Evolutionary conservation across 345 rosid genomes (phyloP).

Genomic region (Physaria fendleri): DNA sequence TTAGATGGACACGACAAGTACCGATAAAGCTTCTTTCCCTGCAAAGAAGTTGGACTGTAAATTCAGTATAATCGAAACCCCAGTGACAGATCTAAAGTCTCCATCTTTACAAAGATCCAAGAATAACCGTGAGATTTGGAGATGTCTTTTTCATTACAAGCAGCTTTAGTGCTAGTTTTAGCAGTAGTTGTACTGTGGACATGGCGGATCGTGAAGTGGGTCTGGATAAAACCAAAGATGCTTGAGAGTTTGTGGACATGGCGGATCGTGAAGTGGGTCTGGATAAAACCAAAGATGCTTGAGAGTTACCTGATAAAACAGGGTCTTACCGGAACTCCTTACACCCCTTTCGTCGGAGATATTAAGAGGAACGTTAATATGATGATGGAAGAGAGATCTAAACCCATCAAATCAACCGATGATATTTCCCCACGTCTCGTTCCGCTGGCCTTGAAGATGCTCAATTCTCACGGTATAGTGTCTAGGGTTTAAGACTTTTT

Average conservation of each 20-base stretch:
- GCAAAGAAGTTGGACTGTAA: conserved; percentile 9
- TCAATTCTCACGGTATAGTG: conserved; percentile 33
- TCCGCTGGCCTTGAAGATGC: conserved; percentile 30
- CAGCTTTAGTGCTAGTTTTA: neutral
- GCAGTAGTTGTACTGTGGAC: conserved; percentile 14
- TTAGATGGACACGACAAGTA: conserved; percentile 8
- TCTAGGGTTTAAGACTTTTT: neutral
- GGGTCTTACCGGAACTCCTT: conserved; percentile 42
- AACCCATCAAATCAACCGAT: conserved; percentile 30
- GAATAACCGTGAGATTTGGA: neutral
- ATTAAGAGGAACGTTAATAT: conserved; percentile 18
- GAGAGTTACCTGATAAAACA: conserved; percentile 35
- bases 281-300: too few species aligned
- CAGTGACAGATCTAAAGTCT: neutral
- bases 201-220: conserved; percentile 36
- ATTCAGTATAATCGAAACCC: neutral
- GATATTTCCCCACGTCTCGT: conserved; percentile 31
- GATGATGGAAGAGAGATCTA: conserved; percentile 29
- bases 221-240: conserved; percentile 45
- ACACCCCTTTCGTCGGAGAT: conserved; percentile 38
- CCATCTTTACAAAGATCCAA: neutral
- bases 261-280: too few species aligned
- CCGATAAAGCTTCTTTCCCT: neutral
- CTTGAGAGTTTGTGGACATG: too few species aligned
- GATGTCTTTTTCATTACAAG: conserved; percentile 17